Base-by-base conservation (phyloP, 1,284 basidiomycete genomes). In the Rugosomyces carneus region DNA sequence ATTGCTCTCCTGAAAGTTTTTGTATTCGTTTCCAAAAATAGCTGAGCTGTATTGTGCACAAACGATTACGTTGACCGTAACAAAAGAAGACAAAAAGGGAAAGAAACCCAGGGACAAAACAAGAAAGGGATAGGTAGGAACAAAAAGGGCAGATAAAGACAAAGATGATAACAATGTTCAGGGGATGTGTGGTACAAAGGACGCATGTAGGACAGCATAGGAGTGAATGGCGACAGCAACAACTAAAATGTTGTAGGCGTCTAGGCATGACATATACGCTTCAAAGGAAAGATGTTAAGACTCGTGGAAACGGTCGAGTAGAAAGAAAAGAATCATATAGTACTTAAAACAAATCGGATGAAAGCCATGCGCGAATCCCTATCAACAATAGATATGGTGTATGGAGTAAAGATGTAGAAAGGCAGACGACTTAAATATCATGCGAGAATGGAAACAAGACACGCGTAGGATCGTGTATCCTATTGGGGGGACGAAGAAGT, bases 401-500 rank as follows among this genome's bases (percentile, higher is more conserved):
- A 57, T 59, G 50, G 53, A 62, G 51, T 39, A 29, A 42, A 48
- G 47, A 43, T 41, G 44, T 43, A 47, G 15, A 50, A 37, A 49
- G 48, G 51, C 39, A 42, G 29, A 41, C 19, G 51, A 41, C 53
- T 38, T 45, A 32, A 42, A 40, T 43, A 40, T 44, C 47, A 37
- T 10, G 5, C 47, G 37, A 40, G 41, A 39, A 37, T 32, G 24
- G 27, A 40, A 37, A 29, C 7, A 26, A 13, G 27, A 37, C 23
- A 37, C n/a, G 48, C 24, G 21, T 37, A 24, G 16, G 11, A 29
- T 15, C 31, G 15, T 6, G 40, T 35, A 18, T 37, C 37, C 37
- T 47, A 48, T 31, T 44, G 37, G 26, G 48, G 40, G 16, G 59
- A 61, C 18, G 62, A 61, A 16, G 57, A 53, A 9, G 57, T 49